These are phyloP conservation scores for Exophiala viscosa DNA, from an alignment of 2,329 filamentous ascomycete species.

Conservation along the genomic window DNA sequence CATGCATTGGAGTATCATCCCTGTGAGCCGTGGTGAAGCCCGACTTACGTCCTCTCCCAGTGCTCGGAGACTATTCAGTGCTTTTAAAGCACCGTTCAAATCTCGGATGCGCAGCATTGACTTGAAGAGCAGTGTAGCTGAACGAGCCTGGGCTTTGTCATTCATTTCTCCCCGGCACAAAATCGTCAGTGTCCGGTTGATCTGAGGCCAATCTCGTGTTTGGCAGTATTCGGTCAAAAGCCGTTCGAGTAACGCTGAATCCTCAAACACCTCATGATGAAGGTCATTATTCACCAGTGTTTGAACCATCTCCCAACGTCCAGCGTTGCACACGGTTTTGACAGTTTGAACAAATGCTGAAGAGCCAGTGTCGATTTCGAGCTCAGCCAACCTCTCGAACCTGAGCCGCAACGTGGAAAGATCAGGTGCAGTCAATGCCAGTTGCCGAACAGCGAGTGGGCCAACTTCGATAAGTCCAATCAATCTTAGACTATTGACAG, in stretches of 20 bases:
- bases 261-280: slow-evolving; percentile 61
- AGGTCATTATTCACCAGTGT: slow-evolving; percentile 58
- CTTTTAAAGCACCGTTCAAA: slow-evolving; percentile 30
- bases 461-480: slow-evolving; percentile 71
- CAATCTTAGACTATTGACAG: slow-evolving; percentile 65
- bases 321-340: slow-evolving; percentile 58
- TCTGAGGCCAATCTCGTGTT: slow-evolving; percentile 49
- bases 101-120: slow-evolving; percentile 32
- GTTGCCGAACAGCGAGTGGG: slow-evolving; percentile 70
- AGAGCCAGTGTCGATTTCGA: slow-evolving; percentile 60
- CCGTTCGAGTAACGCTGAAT: slow-evolving; percentile 51
- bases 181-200: slow-evolving; percentile 55
- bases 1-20: not conserved
- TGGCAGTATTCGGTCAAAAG: slow-evolving; percentile 53
- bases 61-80: slow-evolving; percentile 5
- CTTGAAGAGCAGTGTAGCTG: slow-evolving; percentile 40
- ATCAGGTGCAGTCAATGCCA: slow-evolving; percentile 63
- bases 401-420: slow-evolving; percentile 55
- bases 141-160: slow-evolving; percentile 31
- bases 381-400: slow-evolving; percentile 58
- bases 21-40: slow-evolving; percentile 1
- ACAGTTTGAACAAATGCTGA: slow-evolving; percentile 65
- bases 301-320: slow-evolving; percentile 51
- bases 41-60: slow-evolving; percentile 1
- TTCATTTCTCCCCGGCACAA: slow-evolving; percentile 38